Percentiles rank a stretch among this genome's conserved stretches.
These are phyloP conservation scores for Saksenaea vasiformis DNA, from an alignment of 371 early-diverging fungal species.

Conservation along the genomic window DNA sequence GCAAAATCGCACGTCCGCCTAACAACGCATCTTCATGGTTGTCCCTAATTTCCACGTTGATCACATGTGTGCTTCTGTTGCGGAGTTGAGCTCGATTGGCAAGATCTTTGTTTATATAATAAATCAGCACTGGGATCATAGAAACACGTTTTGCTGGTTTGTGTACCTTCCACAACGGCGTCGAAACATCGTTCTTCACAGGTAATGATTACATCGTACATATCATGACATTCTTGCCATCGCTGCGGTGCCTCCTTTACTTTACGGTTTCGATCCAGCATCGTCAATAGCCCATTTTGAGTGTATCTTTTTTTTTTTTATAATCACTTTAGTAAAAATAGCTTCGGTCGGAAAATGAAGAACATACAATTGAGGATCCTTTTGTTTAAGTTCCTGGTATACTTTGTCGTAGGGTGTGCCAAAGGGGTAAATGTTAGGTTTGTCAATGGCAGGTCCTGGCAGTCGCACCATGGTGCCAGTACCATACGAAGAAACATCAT, in stretches of 20 bases:
- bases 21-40: slow-evolving; percentile 88
- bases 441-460: slow-evolving; percentile 87
- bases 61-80: slow-evolving; percentile 85
- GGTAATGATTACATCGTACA: slow-evolving; percentile 94
- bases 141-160: not conserved
- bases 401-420: slow-evolving; percentile 93
- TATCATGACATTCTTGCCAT: slow-evolving; percentile 72
- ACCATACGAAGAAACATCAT: slow-evolving; percentile 84
- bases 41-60: slow-evolving; percentile 96
- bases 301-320: slow-evolving; percentile 62
- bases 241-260: slow-evolving; percentile 92
- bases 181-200: slow-evolving; percentile 97
- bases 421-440: slow-evolving; percentile 91
- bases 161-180: slow-evolving; percentile 88
- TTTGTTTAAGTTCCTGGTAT: slow-evolving; percentile 77
- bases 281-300: slow-evolving; percentile 83
- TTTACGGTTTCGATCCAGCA: slow-evolving; percentile 92
- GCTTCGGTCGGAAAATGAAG: not conserved
- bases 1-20: slow-evolving; percentile 84
- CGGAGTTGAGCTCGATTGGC: slow-evolving; percentile 65
- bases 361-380: slow-evolving; percentile 73
- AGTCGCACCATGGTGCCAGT: slow-evolving; percentile 91
- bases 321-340: not conserved
- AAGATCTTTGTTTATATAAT: slow-evolving; percentile 55
- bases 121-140: not conserved